These are phyloP conservation scores for Eragrostis curvula DNA, from an alignment of 176 grass and related monocot genomes.

Conservation along the genomic window DNA sequence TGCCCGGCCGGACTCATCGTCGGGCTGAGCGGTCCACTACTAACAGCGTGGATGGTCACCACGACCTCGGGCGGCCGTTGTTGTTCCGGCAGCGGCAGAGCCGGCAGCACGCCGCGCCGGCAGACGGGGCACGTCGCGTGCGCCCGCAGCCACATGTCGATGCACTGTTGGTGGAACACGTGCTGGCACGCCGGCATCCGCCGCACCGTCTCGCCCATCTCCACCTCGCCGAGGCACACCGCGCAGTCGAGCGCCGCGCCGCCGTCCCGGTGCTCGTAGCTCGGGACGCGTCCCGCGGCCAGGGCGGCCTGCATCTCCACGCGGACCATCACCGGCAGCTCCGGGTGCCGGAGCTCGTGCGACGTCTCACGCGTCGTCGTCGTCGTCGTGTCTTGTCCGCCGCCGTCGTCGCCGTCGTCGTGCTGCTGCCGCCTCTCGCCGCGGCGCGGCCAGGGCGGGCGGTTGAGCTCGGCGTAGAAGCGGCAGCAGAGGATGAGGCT, in stretches of 20 bases:
- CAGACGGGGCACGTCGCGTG: constrained; percentile 60
- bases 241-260: constrained; percentile 33
- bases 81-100: neutral
- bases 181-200: constrained; percentile 54
- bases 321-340: constrained; percentile 33
- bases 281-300: constrained; percentile 11
- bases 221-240: constrained; percentile 59
- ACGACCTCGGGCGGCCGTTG: constrained; percentile 27
- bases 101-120: constrained; percentile 26
- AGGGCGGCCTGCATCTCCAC: constrained; percentile 29
- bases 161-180: constrained; percentile 59
- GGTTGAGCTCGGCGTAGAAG: constrained; percentile 46
- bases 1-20: no score
- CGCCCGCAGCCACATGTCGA: constrained; percentile 46
- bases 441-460: constrained; percentile 41
- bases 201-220: constrained; percentile 39
- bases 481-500: constrained; percentile 46
- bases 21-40: neutral
- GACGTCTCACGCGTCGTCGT: neutral
- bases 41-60: neutral
- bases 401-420: neutral
- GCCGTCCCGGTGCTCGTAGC: constrained; percentile 36
- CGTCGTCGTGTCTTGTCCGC: neutral
- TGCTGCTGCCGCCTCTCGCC: neutral
- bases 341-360: constrained; percentile 11